phyloP scores from a whole-genome alignment of 1,139 yeast genomes.

The Lodderomyces metapsilosis region DNA sequence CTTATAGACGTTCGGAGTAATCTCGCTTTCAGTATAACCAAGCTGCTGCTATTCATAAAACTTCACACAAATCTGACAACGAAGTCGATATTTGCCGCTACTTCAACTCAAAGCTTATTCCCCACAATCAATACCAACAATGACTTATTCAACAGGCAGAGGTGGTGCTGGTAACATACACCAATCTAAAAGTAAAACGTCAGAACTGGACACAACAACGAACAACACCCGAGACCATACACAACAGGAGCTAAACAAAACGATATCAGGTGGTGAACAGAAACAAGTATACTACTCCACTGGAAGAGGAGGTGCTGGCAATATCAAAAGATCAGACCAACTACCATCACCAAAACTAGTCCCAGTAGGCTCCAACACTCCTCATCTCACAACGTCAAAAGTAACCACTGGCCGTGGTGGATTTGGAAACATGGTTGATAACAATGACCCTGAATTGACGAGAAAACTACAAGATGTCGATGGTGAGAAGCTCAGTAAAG shows the following conservation, averaged over 20 bases:
- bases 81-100: neutral
- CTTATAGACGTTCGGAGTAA: no score
- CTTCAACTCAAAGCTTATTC: no score
- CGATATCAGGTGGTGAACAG: slow-evolving; percentile 12
- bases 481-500: slow-evolving; percentile 10
- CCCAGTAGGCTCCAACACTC: slow-evolving; percentile 65
- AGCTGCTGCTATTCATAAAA: no score
- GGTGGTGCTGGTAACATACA: slow-evolving; percentile 43
- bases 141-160: slow-evolving; percentile 25
- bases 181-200: slow-evolving; percentile 18
- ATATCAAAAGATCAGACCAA: slow-evolving; percentile 48
- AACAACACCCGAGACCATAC: slow-evolving; percentile 4
- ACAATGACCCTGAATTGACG: slow-evolving; percentile 59
- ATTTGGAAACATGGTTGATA: slow-evolving; percentile 71
- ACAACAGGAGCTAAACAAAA: slow-evolving; percentile 6
- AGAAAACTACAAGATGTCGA: slow-evolving; percentile 74
- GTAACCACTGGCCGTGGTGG: slow-evolving; percentile 83
- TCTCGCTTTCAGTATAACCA: no score
- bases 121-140: no score
- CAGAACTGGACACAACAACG: slow-evolving; percentile 17
- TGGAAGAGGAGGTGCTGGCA: slow-evolving; percentile 83
- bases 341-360: slow-evolving; percentile 54
- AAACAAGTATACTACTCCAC: slow-evolving; percentile 54
- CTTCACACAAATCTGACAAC: neutral
- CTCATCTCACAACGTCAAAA: slow-evolving; percentile 54